These are phyloP conservation scores for Ogataea kodamae DNA, from an alignment of 805 yeast species.

Conservation along the genomic window DNA sequence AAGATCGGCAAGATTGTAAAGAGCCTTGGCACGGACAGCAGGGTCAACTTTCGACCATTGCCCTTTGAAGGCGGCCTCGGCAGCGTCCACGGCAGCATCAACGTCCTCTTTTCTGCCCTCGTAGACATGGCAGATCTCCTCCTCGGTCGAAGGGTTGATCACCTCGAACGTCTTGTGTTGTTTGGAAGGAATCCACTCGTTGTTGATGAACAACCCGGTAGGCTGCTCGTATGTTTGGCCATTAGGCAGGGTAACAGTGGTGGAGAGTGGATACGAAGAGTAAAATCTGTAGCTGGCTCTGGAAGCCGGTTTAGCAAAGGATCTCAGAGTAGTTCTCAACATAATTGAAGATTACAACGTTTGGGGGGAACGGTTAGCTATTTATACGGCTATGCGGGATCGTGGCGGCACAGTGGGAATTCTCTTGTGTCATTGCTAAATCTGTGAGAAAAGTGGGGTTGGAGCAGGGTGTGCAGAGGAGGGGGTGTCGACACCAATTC, in stretches of 20 bases:
- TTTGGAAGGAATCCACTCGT: conserved; percentile 49
- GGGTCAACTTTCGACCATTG: conserved; percentile 62
- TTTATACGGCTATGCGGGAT: conserved; percentile 5
- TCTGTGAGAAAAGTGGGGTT: conserved; percentile 12
- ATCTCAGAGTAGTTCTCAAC: conserved; percentile 20
- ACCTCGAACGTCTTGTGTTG: conserved; percentile 51
- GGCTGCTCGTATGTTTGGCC: conserved; percentile 61
- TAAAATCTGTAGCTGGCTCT: conserved; percentile 20
- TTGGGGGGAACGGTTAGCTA: conserved; percentile 1
- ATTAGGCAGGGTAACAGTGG: conserved; percentile 56
- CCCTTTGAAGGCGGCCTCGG: conserved; percentile 54
- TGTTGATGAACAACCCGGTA: conserved; percentile 56
- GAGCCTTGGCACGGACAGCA: conserved; percentile 45
- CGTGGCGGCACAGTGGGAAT: conserved; percentile 3
- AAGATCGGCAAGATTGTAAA: conserved; percentile 64
- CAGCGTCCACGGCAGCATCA: conserved; percentile 65
- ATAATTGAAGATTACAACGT: conserved; percentile 9
- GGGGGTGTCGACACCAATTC: conserved; percentile 5
- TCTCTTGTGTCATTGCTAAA: conserved; percentile 5
- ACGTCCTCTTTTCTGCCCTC: conserved; percentile 61
- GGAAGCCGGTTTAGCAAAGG: conserved; percentile 15
- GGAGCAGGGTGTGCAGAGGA: conserved; percentile 16
- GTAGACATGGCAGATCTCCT: conserved; percentile 46
- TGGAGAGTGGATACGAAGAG: conserved; percentile 35
- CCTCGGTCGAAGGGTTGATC: conserved; percentile 51